Base-by-base conservation (phyloP, 2,329 filamentous ascomycete genomes). In the Byssochlamys sp. region DNA sequence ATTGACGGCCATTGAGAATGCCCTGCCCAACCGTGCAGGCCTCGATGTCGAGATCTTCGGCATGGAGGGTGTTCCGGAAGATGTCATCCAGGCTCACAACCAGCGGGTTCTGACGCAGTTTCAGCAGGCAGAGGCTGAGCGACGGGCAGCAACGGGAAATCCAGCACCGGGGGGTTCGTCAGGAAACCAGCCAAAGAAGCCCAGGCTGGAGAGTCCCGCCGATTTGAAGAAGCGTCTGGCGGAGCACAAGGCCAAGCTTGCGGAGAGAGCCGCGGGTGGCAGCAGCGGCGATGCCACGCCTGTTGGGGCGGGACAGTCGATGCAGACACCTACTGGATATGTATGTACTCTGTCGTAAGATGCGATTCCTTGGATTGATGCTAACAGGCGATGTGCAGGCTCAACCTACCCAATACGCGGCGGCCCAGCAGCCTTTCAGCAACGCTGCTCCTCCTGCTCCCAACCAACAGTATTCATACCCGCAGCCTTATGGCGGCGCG, bases 11-110 rank as follows among this genome's bases (percentile, higher is more conserved):
- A 91, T 99, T 68, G 92, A 96, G 66, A 96, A 97, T 80, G 91
- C 94, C 54, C 82, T 96, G 2, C 86, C 89, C 0, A 92, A 92
- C 67, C 86, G 94, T 61, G 84, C 90, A 62, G 87, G 88, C 59
- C 84, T 95, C 59, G 90, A 95, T 59, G 85, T 95, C 59, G 94
- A 99, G 75, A 96, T 99, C 68, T 99, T 97, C 71, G 94, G 92
- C 68, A 96, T 96, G 89, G 91, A 96, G 73, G 94, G 94, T 69
- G 90, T 97, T 39, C 94, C 94, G 2, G 87, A 90, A 58, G 90
- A 96, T 58, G 83, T 95, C 61, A 78, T 90, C 58, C 83, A 90
- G 67, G 84, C 88, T 68, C 91, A 96, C 78, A 88, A 89, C 69
- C 89, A 94, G 74, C 85, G 89, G 66, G 90, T 97, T 70, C 84